Percentiles rank a stretch among this genome's conserved stretches.
Evolutionary conservation across 176 grass and related monocot genomes (phyloP).

Genomic region (Hordeum vulgare): DNA sequence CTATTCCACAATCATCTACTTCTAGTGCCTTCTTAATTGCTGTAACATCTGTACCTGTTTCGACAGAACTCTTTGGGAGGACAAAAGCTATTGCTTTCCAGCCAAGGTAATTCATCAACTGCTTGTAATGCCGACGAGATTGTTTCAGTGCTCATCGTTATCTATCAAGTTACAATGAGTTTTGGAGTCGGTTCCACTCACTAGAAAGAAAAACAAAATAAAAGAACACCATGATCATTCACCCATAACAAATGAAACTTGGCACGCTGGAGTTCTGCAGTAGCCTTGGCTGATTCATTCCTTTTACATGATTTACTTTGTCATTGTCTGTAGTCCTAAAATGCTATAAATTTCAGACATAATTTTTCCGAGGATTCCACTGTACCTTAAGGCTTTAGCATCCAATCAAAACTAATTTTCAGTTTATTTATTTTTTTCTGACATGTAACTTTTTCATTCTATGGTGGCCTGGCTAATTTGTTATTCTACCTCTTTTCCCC

Average conservation of each 20-base stretch:
- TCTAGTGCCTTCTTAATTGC: constrained; percentile 78
- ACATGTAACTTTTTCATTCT: constrained; percentile 1
- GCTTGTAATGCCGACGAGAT: constrained; percentile 4
- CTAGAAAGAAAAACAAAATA: constrained; percentile 26
- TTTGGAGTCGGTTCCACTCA: background rate
- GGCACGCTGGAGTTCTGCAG: background rate
- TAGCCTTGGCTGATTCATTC: background rate
- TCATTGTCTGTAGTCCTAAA: background rate
- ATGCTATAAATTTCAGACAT: background rate
- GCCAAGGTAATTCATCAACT: constrained; percentile 63
- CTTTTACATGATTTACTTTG: background rate
- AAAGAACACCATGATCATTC: background rate
- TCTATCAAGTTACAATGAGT: background rate
- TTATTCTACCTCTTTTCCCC: constrained; percentile 13
- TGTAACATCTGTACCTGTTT: constrained; percentile 71
- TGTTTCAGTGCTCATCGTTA: background rate
- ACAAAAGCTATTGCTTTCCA: constrained; percentile 86
- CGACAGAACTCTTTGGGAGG: constrained; percentile 74
- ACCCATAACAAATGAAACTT: constrained; percentile 13
- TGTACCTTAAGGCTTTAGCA: background rate
- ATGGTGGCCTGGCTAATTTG: constrained; percentile 5
- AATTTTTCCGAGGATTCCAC: background rate
- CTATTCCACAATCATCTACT: constrained; percentile 58
- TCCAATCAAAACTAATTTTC: background rate
- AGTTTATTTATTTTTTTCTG: constrained; percentile 4